Percentiles rank a stretch among this genome's conserved stretches.
These are phyloP conservation scores for Caloboletus firmus DNA, from an alignment of 1,284 basidiomycete genomes.

Conservation along the genomic window DNA sequence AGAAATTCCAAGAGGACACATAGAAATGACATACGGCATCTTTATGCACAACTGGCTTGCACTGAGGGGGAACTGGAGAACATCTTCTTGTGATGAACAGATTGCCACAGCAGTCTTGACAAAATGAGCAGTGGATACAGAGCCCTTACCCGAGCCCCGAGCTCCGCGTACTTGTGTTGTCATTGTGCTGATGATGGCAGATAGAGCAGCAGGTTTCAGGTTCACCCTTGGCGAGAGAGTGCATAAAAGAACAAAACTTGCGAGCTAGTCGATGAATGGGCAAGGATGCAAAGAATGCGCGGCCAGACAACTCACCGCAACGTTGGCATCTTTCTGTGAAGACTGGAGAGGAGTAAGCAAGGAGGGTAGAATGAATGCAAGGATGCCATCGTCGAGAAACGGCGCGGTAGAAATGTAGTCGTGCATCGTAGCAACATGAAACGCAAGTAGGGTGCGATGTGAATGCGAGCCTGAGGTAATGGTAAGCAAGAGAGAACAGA, in stretches of 20 bases:
- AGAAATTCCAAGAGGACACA: background rate
- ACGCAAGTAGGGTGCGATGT: slow-evolving; percentile 79
- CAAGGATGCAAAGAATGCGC: background rate
- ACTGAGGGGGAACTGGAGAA: slow-evolving; percentile 17
- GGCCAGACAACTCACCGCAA: slow-evolving; percentile 46
- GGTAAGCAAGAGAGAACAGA: slow-evolving; percentile 5
- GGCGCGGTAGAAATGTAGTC: slow-evolving; percentile 70
- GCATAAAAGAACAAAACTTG: slow-evolving; percentile 68
- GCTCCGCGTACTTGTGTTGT: slow-evolving; percentile 43
- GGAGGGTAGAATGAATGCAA: slow-evolving; percentile 63
- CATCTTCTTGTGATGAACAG: slow-evolving; percentile 27
- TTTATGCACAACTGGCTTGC: slow-evolving; percentile 18
- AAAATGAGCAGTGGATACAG: slow-evolving; percentile 18
- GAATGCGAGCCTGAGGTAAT: slow-evolving; percentile 30
- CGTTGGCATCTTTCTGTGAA: slow-evolving; percentile 43
- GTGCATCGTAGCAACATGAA: slow-evolving; percentile 81
- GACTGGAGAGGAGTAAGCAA: slow-evolving; percentile 57
- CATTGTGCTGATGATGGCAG: slow-evolving; percentile 57
- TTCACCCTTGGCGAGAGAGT: slow-evolving; percentile 64
- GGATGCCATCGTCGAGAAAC: slow-evolving; percentile 58
- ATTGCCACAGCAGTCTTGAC: slow-evolving; percentile 33
- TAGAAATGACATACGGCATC: slow-evolving; percentile 31
- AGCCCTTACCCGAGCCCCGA: slow-evolving; percentile 22
- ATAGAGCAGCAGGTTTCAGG: slow-evolving; percentile 55
- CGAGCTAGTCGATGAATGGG: slow-evolving; percentile 49